These are phyloP conservation scores for Protomyces inundatus DNA, from an alignment of 1,139 yeast species.

Conservation along the genomic window DNA sequence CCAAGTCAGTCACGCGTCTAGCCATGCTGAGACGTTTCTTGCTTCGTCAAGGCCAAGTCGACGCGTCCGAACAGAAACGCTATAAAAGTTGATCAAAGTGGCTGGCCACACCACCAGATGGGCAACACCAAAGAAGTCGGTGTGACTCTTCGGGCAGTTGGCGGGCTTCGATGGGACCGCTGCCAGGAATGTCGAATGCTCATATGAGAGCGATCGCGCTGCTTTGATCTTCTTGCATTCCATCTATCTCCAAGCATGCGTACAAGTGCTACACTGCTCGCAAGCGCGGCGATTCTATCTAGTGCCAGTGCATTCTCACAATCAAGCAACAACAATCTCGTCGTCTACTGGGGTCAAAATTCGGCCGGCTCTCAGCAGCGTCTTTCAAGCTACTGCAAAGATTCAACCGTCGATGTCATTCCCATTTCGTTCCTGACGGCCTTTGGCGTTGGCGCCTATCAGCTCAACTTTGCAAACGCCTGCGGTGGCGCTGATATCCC, in stretches of 20 bases:
- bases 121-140: not conserved
- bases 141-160: not conserved
- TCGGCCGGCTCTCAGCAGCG: conserved; percentile 58
- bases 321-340: conserved; percentile 49
- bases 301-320: conserved; percentile 28
- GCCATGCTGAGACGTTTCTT: not conserved
- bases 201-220: not conserved
- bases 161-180: not conserved
- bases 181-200: not conserved
- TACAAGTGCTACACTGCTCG: not conserved
- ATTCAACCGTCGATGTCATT: conserved; percentile 64
- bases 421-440: conserved; percentile 62
- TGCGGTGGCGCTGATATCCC: conserved; percentile 36
- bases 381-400: conserved; percentile 63
- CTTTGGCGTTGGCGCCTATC: conserved; percentile 44
- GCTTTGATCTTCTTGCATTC: not conserved
- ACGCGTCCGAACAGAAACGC: not conserved
- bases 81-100: not conserved
- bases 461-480: conserved; percentile 67
- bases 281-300: not conserved
- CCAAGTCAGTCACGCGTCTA: not conserved
- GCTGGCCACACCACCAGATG: not conserved
- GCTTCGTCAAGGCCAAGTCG: not conserved
- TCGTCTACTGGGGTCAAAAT: conserved; percentile 88
- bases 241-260: not conserved